These are phyloP conservation scores for Pluteus cervinus DNA, from an alignment of 768 basidiomycete genomes.

Conservation along the genomic window DNA sequence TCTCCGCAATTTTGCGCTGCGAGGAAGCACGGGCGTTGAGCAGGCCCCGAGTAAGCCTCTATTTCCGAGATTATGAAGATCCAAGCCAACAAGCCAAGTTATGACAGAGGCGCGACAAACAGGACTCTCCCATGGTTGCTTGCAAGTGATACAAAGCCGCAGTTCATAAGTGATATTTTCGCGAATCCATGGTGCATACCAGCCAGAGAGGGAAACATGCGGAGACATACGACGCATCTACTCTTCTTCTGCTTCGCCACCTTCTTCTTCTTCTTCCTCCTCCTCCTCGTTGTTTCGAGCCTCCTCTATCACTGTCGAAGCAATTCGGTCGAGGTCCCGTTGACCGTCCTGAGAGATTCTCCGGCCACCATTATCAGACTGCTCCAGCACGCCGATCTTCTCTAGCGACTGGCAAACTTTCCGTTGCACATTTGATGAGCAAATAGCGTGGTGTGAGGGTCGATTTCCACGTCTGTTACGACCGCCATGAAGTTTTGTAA, in stretches of 20 bases:
- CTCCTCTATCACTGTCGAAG: conserved; percentile 82
- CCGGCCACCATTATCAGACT: conserved; percentile 89
- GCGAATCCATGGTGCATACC: conserved; percentile 35
- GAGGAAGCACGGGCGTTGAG: too few relatives aligned
- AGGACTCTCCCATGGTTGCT: too few relatives aligned
- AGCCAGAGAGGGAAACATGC: conserved; percentile 32
- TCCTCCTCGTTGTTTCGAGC: conserved; percentile 69
- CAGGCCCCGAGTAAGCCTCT: too few relatives aligned
- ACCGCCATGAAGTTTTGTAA: conserved; percentile 95
- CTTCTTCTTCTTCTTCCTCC: conserved; percentile 67
- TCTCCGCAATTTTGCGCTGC: too few relatives aligned
- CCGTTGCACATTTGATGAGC: conserved; percentile 86
- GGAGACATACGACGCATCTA: conserved; percentile 19
- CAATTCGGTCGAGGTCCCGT: conserved; percentile 92
- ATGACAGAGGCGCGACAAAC: too few relatives aligned
- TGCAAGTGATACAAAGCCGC: too few relatives aligned
- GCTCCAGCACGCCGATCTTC: conserved; percentile 97
- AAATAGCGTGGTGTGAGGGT: conserved; percentile 88
- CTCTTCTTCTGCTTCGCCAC: conserved; percentile 54
- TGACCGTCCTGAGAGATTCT: conserved; percentile 96
- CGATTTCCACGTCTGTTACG: conserved; percentile 95
- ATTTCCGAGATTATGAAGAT: too few relatives aligned
- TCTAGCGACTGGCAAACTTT: conserved; percentile 95
- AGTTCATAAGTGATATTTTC: conserved; percentile 28
- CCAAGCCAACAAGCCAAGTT: too few relatives aligned